Evolutionary conservation across 2,329 filamentous ascomycete genomes (phyloP), one percentile per base, ranked within the genome.

Genomic region (Pseudophaeomoniella oleicola): DNA sequence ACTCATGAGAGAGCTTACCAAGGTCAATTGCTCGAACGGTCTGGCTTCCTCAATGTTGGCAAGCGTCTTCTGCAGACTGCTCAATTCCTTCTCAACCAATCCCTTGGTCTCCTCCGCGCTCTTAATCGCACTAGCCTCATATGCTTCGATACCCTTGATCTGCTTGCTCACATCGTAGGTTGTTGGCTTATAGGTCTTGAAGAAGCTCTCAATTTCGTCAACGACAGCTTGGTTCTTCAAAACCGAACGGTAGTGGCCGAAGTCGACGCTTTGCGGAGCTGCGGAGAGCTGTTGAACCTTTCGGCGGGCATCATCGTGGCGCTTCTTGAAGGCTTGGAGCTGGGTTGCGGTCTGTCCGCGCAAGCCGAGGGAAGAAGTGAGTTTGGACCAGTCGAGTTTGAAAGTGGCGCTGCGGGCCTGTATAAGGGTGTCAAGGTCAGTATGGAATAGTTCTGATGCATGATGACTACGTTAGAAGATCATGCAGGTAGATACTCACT

Each of bases 381-480:
- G 77, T 71, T 92, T 90, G 69, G 77, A 77, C 90, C 90, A 98
- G 79, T 98, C 90, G 74, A 98, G 77, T 78, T 96, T 98, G n/a
- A n/a, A n/a, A 67, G 92, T 77, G 66, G 88, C 87, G 72, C 88
- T 87, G 76, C 85, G 94, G 75, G 86, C 82, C 88, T 96, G 54
- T 65, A 62, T 64, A 60, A 58, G 63, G 62, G 65, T n/a, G n/a
- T n/a, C n/a, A n/a, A n/a, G n/a, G 22, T 13, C 22, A 29, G 13
- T 10, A 29, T 10, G 22, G 10, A 10, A 10, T 29, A 13, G 13
- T 29, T 29, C 13, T 10, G 22, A 10, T 29, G 13, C 10, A 29
- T 29, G 22, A 29, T 29, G 22, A 29, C 10, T 10, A 13, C 22
- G 22, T 10, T 29, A 29, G 22, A n/a, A n/a, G n/a, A n/a, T n/a